Evolutionary conservation across 768 basidiomycete genomes (phyloP).

Genomic region (Mycena rosella): DNA sequence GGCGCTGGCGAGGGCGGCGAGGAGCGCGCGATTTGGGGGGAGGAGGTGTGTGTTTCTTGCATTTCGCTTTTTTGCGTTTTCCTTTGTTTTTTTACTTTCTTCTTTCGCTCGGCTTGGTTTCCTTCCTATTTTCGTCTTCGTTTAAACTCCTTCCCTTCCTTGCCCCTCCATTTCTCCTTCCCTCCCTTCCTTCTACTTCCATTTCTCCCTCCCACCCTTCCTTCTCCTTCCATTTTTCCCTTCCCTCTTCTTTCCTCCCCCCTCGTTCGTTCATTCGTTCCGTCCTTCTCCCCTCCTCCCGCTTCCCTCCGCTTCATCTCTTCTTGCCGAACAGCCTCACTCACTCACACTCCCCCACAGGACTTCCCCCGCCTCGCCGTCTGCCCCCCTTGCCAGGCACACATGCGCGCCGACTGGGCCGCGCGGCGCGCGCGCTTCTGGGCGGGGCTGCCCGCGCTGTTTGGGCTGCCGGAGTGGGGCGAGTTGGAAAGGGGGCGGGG

Average conservation of each 20-base stretch:
- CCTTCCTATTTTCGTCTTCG: no score
- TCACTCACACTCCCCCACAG: no score
- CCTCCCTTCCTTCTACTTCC: no score
- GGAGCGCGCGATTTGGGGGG: slow-evolving; percentile 30
- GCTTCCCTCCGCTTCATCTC: no score
- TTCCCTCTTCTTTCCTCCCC: not conserved
- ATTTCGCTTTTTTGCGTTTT: not conserved
- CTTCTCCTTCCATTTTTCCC: no score
- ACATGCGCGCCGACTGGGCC: slow-evolving; percentile 35
- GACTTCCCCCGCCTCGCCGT: slow-evolving; percentile 35
- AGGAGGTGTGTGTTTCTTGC: slow-evolving; percentile 20
- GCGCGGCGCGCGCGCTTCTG: slow-evolving; percentile 30
- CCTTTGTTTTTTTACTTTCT: no score
- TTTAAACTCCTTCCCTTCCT: no score
- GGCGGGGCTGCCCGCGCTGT: slow-evolving; percentile 31
- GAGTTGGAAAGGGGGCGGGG: slow-evolving; percentile 20
- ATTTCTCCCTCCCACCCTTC: not conserved
- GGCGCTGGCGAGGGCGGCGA: not conserved
- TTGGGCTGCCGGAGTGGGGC: slow-evolving; percentile 27
- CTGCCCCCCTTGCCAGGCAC: slow-evolving; percentile 30
- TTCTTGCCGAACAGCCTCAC: no score
- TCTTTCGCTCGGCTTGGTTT: no score
- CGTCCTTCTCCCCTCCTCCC: no score
- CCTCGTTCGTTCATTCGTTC: no score
- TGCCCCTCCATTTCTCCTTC: no score